Base-by-base conservation (phyloP, 768 basidiomycete genomes). In the Kwoniella dendrophila region DNA sequence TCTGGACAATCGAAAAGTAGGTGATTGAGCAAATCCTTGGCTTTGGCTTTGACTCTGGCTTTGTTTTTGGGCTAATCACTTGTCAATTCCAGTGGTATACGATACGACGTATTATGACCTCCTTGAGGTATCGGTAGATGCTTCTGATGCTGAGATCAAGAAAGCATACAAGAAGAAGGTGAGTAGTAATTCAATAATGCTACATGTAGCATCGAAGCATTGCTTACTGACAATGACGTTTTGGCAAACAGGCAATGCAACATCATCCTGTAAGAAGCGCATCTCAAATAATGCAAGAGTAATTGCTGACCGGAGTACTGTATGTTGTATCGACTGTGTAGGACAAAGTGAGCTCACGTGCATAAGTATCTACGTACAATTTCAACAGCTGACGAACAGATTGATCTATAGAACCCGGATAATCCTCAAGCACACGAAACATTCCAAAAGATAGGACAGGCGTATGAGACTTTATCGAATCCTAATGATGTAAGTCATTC, bases 91-190 rank as follows among this genome's bases (percentile, higher is more conserved):
- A 71, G 74, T 81, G 80, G 80, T 80, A 4, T 74, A 67, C 16
- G 80, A 81, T 32, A 79, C 78, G 10, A 62, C 70, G 10, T 84
- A 94, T 41, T 97, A 97, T 77, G 91, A 95, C 40, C 81, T 94
- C 45, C 82, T 97, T 29, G 91, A 88, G 27, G 85, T 94, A 27
- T 73, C 84, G 47, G 82, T 86, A 22, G 81, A 81, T 59, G 92
- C 91, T 40, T 85, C 82, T 32, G 87, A 88, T 88, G 90, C 83
- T 67, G 91, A 97, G 66, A 91, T 97, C 71, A 94, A 93, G 81
- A 90, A 90, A 75, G 93, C 93, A 16, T 97, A 97, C 77, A 88
- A 89, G 77, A 89, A 86, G 82, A 94, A 93, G 86, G 92, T 90
- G 56, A 54, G 81, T 69, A 7, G 14, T n/a, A 24, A 18, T 10